A percentile compares a stretch with the other conserved stretches of the same genome.
phyloP scores from a whole-genome alignment of 2,329 filamentous ascomycete species.

The Colletotrichum higginsianum region DNA sequence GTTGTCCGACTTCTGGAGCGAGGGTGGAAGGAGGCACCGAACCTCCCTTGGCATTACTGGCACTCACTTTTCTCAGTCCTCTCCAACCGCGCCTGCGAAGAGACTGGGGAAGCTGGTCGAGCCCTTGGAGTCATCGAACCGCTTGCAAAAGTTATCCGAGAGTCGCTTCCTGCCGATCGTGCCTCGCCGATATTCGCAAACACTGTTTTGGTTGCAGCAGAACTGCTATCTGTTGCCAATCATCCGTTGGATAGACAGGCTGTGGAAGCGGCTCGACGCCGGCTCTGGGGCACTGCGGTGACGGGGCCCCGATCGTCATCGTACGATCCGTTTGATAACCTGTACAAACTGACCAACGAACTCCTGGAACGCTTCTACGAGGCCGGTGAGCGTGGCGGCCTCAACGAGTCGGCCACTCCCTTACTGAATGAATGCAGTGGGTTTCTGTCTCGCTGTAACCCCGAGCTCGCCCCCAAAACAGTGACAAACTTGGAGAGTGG shows the following conservation, averaged over 20 bases:
- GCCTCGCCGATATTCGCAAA: conserved; percentile 45
- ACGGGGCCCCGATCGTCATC: conserved; percentile 57
- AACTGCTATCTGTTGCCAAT: conserved; percentile 62
- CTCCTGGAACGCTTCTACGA: conserved; percentile 71
- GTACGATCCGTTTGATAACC: conserved; percentile 75
- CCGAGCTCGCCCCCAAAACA: conserved; percentile 66
- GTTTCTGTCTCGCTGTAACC: conserved; percentile 66
- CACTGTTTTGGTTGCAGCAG: conserved; percentile 54
- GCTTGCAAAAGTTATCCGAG: conserved; percentile 70
- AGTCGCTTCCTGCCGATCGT: conserved; percentile 49
- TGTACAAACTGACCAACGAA: conserved; percentile 73
- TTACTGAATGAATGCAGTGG: conserved; percentile 69
- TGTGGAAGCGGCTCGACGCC: conserved; percentile 75
- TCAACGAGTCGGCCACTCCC: conserved; percentile 53
- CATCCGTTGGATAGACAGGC: conserved; percentile 74
- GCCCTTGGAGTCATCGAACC: conserved; percentile 80
- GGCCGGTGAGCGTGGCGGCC: conserved; percentile 55
- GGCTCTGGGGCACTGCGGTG: conserved; percentile 74
- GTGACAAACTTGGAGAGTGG: conserved; percentile 74
- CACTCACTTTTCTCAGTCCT: conserved; percentile 70
- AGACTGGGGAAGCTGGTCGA: conserved; percentile 78
- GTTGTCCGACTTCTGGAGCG: conserved; percentile 77
- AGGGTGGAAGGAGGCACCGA: conserved; percentile 67
- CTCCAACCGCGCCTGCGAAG: conserved; percentile 68
- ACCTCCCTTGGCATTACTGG: conserved; percentile 65